These are phyloP conservation scores for Plasmopara halstedii DNA, from an alignment of 352 stramenopile species.

Conservation along the genomic window DNA sequence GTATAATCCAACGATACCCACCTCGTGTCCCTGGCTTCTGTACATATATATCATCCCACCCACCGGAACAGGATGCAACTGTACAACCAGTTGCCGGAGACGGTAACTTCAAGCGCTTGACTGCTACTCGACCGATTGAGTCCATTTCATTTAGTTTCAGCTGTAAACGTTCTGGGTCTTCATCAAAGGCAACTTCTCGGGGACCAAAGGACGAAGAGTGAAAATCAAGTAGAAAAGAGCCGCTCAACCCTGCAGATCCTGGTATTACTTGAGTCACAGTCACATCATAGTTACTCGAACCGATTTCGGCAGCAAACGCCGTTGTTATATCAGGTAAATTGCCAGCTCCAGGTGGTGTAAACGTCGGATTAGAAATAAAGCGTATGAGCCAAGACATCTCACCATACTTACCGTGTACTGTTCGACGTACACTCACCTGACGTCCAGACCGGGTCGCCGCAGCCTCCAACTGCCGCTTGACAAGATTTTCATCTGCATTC, in stretches of 20 bases:
- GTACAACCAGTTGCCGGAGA: conserved; percentile 47
- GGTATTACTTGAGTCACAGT: conserved; percentile 84
- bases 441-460: neutral
- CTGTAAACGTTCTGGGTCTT: conserved; percentile 71
- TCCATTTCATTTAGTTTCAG: conserved; percentile 94
- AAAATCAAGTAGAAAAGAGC: conserved; percentile 89
- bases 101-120: conserved; percentile 85
- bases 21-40: conserved; percentile 62
- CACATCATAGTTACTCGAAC: conserved; percentile 20
- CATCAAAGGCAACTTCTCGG: conserved; percentile 81
- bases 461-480: neutral
- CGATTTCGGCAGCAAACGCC: conserved; percentile 25
- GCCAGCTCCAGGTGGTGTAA: conserved; percentile 87
- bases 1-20: conserved; percentile 67
- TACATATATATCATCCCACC: conserved; percentile 86
- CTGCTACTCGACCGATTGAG: conserved; percentile 86
- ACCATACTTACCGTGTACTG: conserved; percentile 75
- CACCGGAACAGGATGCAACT: conserved; percentile 60
- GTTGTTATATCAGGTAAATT: conserved; percentile 72
- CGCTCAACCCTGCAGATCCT: conserved; percentile 82
- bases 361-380: conserved; percentile 89
- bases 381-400: conserved; percentile 90
- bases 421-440: neutral
- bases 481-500: conserved; percentile 1
- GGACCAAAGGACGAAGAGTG: conserved; percentile 62